phyloP scores from a whole-genome alignment of 2,329 filamentous ascomycete genomes.

The Aspergillus unguis region DNA sequence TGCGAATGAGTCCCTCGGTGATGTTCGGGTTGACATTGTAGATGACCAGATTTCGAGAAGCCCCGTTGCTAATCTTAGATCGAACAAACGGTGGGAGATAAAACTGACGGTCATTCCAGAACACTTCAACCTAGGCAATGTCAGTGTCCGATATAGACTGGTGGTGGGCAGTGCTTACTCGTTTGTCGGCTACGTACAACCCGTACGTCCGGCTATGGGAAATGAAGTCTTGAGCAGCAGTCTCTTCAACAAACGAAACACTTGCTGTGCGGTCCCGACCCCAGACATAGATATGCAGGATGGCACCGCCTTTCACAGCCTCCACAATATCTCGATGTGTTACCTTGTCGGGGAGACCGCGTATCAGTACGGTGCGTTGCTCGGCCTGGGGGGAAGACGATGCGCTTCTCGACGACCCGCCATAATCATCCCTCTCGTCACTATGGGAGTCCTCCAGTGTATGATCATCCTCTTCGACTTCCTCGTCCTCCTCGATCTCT shows the following conservation, averaged over 20 bases:
- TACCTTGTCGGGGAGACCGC: constrained; percentile 59
- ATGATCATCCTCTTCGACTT: constrained; percentile 20
- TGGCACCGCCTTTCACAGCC: constrained; percentile 64
- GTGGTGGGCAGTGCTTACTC: constrained; percentile 48
- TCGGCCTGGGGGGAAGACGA: constrained; percentile 16
- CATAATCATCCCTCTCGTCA: constrained; percentile 26
- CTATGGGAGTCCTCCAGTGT: constrained; percentile 21
- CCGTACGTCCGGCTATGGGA: constrained; percentile 62
- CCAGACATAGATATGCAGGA: constrained; percentile 67
- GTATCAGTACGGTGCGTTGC: constrained; percentile 52
- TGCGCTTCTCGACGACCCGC: constrained; percentile 19
- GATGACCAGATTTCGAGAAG: constrained; percentile 71
- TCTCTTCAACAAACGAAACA: constrained; percentile 67
- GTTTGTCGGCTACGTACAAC: constrained; percentile 65
- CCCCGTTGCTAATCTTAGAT: constrained; percentile 62
- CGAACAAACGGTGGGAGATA: constrained; percentile 61
- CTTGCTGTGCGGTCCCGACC: constrained; percentile 57
- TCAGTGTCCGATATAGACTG: neutral
- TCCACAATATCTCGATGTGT: constrained; percentile 65
- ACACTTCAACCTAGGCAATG: constrained; percentile 57
- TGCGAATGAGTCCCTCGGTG: constrained; percentile 63
- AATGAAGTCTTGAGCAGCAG: constrained; percentile 63
- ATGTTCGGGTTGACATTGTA: constrained; percentile 56
- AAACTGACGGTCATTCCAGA: constrained; percentile 71
- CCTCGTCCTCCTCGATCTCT: constrained; percentile 14